Evolutionary conservation across 2,329 filamentous ascomycete genomes (phyloP), one percentile per base, ranked within the genome.

Genomic region (Colletotrichum orchidophilum): DNA sequence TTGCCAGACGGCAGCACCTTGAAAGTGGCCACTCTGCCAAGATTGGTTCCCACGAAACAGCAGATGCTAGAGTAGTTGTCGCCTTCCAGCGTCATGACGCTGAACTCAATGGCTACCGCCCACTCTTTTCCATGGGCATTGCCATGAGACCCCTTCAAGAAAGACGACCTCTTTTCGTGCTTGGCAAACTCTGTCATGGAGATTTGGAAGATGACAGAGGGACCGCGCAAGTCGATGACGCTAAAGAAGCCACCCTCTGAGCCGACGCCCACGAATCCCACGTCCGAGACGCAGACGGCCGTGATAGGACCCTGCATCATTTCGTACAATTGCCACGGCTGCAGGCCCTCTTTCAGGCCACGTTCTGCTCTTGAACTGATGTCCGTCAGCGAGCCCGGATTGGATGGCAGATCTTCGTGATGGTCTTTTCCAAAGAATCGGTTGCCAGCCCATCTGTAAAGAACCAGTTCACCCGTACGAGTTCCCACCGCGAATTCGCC

Each of bases 41-140:
- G 81, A 74, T 92, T 95, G 0, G 96, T 98, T 24, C 96, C 96
- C 2, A 97, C 93, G 75, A 98, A 97, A 75, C 96, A 93, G 70
- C 92, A 90, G 67, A 99, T 97, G 77, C 95, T 98, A 1, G 96
- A 98, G 79, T 97, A 99, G 74, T 94, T 91, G 78, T 98, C 96
- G n/a, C 92, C 93, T 53, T 98, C 96, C 4, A 98, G 83, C 3
- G 93, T 97, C 91, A 99, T 92, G 57, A 97, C 94, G 63, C 94
- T 94, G 82, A 98, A 99, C 78, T 98, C 94, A 31, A 98, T 90
- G 33, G 85, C 87, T 0, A 94, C 94, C 0, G 94, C 91, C 88
- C 91, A 97, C 77, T 98, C 95, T 58, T 86, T 87, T 1, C 83
- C 78, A 5, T 84, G 80, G 5, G 86, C 80, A 27, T 84, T 81